Evolutionary conservation across 495 filamentous ascomycete species (phyloP).

Genomic region (Neurospora africana): DNA sequence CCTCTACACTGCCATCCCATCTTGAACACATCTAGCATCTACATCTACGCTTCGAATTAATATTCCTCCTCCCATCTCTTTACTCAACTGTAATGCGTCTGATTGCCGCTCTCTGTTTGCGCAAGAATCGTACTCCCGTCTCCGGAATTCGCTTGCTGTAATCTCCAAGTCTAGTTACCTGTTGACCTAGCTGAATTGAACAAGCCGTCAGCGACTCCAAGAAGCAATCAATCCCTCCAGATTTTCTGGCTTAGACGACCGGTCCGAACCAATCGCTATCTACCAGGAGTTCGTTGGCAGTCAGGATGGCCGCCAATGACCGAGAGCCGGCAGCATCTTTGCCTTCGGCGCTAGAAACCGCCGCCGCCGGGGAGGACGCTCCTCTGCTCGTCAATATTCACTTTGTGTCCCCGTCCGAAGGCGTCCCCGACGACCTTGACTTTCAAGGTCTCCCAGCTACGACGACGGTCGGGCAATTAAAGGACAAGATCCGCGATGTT

Average conservation of each 20-base stretch:
- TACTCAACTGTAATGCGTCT: not conserved
- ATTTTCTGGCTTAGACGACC: not conserved
- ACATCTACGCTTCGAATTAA: not conserved
- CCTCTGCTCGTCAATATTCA: conserved; percentile 42
- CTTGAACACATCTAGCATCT: not conserved
- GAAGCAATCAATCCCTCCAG: not conserved
- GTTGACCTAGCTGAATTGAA: not conserved
- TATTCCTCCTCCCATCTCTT: not conserved
- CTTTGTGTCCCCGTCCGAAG: conserved; percentile 53
- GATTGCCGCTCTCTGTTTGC: not conserved
- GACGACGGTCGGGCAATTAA: conserved; percentile 51
- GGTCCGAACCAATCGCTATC: not conserved
- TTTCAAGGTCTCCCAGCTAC: conserved; percentile 30
- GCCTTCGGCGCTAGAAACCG: conserved; percentile 13
- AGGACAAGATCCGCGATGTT: conserved; percentile 44
- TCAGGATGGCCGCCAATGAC: conserved; percentile 8
- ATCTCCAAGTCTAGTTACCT: not conserved
- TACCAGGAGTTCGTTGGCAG: not conserved
- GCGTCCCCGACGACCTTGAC: conserved; percentile 27
- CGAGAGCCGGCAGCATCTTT: conserved; percentile 1
- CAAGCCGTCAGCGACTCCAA: not conserved
- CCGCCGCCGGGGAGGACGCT: conserved; percentile 5
- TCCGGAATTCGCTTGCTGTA: not conserved
- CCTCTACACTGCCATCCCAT: not conserved
- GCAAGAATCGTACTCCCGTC: not conserved